Base-by-base conservation (phyloP, 495 filamentous ascomycete species). In the Barbatosphaeria neglecta region DNA sequence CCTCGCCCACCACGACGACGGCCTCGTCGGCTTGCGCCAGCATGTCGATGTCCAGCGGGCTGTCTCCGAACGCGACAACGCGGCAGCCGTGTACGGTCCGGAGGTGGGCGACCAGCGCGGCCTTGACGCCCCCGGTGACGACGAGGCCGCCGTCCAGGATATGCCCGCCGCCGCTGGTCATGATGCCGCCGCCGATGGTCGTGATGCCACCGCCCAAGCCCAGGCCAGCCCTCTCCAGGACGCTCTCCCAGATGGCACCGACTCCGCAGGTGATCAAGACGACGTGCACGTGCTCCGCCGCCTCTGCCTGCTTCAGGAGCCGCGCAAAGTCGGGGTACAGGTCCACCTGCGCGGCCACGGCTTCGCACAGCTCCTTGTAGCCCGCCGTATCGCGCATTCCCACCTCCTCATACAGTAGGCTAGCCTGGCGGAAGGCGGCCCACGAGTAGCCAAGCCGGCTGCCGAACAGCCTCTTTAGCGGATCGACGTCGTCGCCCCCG, bases 1-100 rank as follows among this genome's bases (percentile, higher is more conserved):
- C 58, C 6, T 74, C 56, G 19, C 80, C 77, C 19, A 80, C 76
- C 1, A 84, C 72, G 15, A 84, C 64, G 25, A 82, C 53, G 22
- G 79, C 76, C 48, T 73, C 47, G 54, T 84, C 54, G 23, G 80
- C 78, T 39, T 61, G 52, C 4, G 22, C 44, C 19, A 83, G 43
- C 81, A 85, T 84, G 15, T 61, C 57, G 20, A 84, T 22, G 55
- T 84, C 81, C 24, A 82, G 46, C 1, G 68, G 67, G 54, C 80
- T 78, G 51, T 83, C 79, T 45, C 82, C 80, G 53, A 84, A 80
- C 0, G 78, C 81, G 59, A 69, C 77, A 19, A 81, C 72, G 39
- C 70, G 61, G 22, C 67, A 35, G 0, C 62, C 10, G 45, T 72
- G 50, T 9, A 8, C 7, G 5, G 56, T 24, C 45, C 58, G 55